Conservation (phyloP, 2,329 filamentous ascomycete genomes). For the Alternaria sp. region DNA sequence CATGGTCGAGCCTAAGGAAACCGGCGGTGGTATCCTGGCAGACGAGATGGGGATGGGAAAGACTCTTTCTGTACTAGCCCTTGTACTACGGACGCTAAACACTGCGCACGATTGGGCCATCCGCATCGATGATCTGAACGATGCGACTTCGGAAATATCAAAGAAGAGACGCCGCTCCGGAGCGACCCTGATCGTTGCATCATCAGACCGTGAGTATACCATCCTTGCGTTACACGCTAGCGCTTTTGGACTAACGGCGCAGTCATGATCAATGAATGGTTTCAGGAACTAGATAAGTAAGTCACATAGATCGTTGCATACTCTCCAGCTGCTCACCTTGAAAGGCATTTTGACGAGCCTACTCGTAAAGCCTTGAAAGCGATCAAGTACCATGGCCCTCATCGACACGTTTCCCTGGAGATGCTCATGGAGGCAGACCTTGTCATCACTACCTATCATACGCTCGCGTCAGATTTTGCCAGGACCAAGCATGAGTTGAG, state of each 20-base stretch:
- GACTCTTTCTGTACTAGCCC: conserved; percentile 59
- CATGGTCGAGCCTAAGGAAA: conserved; percentile 28
- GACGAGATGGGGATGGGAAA: conserved; percentile 70
- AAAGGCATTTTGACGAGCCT: conserved; percentile 30
- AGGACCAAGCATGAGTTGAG: conserved; percentile 13
- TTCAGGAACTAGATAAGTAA: conserved; percentile 45
- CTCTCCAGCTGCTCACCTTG: background rate
- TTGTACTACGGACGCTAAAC: conserved; percentile 54
- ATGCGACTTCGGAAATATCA: background rate
- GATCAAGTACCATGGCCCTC: conserved; percentile 35
- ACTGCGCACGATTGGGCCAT: conserved; percentile 47
- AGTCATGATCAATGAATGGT: conserved; percentile 44
- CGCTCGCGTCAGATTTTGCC: conserved; percentile 20
- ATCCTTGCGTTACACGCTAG: background rate
- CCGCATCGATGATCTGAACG: background rate
- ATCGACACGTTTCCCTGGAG: conserved; percentile 12
- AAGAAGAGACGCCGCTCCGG: conserved; percentile 14
- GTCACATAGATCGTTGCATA: background rate
- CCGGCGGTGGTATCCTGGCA: conserved; percentile 59
- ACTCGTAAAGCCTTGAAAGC: conserved; percentile 11
- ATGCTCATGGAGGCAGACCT: conserved; percentile 29
- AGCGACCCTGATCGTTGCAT: conserved; percentile 38
- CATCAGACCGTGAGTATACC: conserved; percentile 28
- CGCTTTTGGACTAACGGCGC: background rate
- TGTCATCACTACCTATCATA: conserved; percentile 41